phyloP scores from a whole-genome alignment of 805 yeast genomes.

The Barnettozyma sucrosica region DNA sequence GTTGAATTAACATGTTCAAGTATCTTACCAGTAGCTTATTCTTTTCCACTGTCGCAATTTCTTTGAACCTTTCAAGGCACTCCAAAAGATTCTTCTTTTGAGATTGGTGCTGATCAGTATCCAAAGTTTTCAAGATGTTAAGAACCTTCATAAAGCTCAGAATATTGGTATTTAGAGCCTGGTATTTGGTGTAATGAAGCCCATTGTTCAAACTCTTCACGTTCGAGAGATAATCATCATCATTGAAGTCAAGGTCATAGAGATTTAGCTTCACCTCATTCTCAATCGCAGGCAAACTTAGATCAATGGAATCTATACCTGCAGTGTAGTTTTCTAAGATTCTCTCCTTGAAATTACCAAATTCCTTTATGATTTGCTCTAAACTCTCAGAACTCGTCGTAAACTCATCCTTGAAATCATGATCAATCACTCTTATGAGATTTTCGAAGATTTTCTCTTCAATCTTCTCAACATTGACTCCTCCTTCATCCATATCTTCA shows the following conservation, averaged over 20 bases:
- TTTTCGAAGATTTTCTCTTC: conserved; percentile 4
- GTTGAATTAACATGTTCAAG: conserved; percentile 1
- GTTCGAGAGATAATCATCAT: conserved; percentile 4
- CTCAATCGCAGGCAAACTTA: not conserved
- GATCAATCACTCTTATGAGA: not conserved
- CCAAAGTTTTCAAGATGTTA: conserved; percentile 3
- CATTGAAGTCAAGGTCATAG: conserved; percentile 8
- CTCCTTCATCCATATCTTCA: not conserved
- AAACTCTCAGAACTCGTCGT: not conserved
- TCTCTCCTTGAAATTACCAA: not conserved
- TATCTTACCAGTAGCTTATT: conserved; percentile 9
- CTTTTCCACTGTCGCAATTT: not conserved
- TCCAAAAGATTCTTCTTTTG: not conserved
- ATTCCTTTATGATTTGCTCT: conserved; percentile 1
- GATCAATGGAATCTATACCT: not conserved
- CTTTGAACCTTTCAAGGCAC: conserved; percentile 1
- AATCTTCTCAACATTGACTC: not conserved
- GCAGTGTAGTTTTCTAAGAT: not conserved
- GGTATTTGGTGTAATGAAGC: conserved; percentile 6
- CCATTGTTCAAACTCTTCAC: conserved; percentile 14
- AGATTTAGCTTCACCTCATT: conserved; percentile 4
- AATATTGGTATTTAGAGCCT: conserved; percentile 1
- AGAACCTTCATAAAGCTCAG: conserved; percentile 1
- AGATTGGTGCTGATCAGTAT: not conserved
- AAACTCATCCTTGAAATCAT: not conserved